Evolutionary conservation across 164 flowering plant species (phyloP).

Genomic region (Dillenia turbinata): DNA sequence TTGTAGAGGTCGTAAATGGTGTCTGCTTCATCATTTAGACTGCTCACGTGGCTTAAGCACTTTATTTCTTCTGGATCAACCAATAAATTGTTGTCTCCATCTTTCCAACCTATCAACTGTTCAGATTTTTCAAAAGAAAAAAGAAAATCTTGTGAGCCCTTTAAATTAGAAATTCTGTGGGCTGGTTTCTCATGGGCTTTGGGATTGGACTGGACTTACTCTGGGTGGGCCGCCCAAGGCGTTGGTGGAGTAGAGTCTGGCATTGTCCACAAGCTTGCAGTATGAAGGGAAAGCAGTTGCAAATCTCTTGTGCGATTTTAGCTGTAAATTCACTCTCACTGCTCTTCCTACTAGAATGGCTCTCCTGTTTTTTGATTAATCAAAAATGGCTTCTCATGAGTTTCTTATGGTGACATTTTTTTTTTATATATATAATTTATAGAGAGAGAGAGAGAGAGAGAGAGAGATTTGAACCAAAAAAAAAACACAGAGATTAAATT

Average conservation of each 20-base stretch:
- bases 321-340: conserved; percentile 86
- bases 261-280: conserved; percentile 77
- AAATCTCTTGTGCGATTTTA: conserved; percentile 90
- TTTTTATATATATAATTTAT: neutral
- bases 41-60: conserved; percentile 40
- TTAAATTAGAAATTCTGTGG: no score
- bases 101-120: conserved; percentile 87
- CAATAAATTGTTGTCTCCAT: conserved; percentile 49
- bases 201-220: conserved; percentile 27
- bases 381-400: neutral
- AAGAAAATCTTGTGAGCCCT: neutral
- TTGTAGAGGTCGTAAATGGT: conserved; percentile 59
- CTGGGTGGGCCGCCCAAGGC: conserved; percentile 52
- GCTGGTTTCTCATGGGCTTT: no score
- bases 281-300: conserved; percentile 70
- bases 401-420: no score
- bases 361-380: conserved; percentile 45
- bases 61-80: conserved; percentile 70
- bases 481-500: neutral
- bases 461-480: neutral
- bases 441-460: no score
- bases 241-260: conserved; percentile 79
- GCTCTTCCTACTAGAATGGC: conserved; percentile 77
- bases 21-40: conserved; percentile 65
- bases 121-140: neutral